Conservation (phyloP, 495 filamentous ascomycete genomes). For the Trichoderma gamsii region DNA sequence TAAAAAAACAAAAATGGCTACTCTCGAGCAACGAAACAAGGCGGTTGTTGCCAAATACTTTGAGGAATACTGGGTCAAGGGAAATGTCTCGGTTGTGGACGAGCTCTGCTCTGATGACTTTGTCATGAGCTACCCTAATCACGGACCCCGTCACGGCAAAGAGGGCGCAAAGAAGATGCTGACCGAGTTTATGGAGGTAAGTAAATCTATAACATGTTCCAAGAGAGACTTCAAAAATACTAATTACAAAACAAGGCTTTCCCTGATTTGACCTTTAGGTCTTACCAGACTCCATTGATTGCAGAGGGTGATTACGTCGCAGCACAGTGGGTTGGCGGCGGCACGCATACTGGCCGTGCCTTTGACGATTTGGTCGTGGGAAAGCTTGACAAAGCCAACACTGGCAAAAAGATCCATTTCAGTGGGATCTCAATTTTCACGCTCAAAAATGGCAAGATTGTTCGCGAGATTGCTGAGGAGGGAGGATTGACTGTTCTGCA, state of each 20-base stretch:
- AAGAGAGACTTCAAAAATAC: background rate
- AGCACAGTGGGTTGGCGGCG: background rate
- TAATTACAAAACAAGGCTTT: background rate
- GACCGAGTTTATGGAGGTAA: constrained; percentile 1
- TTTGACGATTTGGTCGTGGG: background rate
- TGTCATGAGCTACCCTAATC: background rate
- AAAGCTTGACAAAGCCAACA: background rate
- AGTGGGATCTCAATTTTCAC: background rate
- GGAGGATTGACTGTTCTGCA: background rate
- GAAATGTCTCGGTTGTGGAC: background rate
- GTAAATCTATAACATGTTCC: background rate
- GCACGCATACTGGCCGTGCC: background rate
- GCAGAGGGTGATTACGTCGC: background rate
- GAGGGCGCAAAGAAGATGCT: background rate
- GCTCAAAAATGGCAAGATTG: background rate
- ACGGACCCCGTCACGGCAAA: background rate
- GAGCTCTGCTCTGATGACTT: constrained; percentile 5
- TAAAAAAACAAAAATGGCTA: background rate
- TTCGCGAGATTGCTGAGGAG: background rate
- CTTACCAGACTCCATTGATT: constrained; percentile 7
- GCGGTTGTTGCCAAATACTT: background rate
- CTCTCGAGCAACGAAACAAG: constrained; percentile 5
- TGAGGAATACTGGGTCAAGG: background rate
- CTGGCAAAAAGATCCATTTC: constrained; percentile 5
- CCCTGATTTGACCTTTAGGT: background rate